Evolutionary conservation across 305 asterid genomes (phyloP), one percentile per base, ranked within the genome.

Genomic region (Plantago coronopus): DNA sequence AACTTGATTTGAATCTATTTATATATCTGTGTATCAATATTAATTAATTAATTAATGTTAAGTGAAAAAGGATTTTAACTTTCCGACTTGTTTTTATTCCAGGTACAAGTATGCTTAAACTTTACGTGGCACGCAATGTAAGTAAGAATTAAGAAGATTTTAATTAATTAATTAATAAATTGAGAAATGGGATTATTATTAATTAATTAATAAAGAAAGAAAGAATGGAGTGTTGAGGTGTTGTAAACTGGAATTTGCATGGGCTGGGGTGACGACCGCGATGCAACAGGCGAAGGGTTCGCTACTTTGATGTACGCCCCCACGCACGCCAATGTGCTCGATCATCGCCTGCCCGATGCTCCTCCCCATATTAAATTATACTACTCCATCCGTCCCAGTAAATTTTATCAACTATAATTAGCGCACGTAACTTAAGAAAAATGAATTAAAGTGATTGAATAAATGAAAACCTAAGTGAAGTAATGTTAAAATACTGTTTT

Each of bases 271-370:
- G 82, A 85, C 86, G 88, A 75, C 86, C 78, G 91, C 90, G 95
- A 25, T 78, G 85, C 85, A 81, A 75, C 72, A 83, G 95, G 82
- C 88, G 95, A 67, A 53, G 88, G 91, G 70, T 10, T 86, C 88
- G 95, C 81, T 78, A 27, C 72, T 83, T 81, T 72, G 86, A 76
- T 81, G 73, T 79, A 75, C 86, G 74, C 81, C 77, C 79, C 70
- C 84, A 76, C 83, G 73, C 80, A 75, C 86, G 74, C 81, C 77
- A 54, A 69, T 65, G 64, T 56, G 87, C 83, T 76, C 91, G 83
- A n/a, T n/a, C n/a, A n/a, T n/a, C n/a, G n/a, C n/a, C n/a, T n/a
- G n/a, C n/a, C n/a, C n/a, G n/a, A n/a, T n/a, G n/a, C n/a, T n/a
- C n/a, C n/a, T n/a, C n/a, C n/a, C n/a, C n/a, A n/a, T n/a, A n/a